Base-by-base conservation (phyloP, 768 basidiomycete genomes). In the Hirschioporus abietinus region DNA sequence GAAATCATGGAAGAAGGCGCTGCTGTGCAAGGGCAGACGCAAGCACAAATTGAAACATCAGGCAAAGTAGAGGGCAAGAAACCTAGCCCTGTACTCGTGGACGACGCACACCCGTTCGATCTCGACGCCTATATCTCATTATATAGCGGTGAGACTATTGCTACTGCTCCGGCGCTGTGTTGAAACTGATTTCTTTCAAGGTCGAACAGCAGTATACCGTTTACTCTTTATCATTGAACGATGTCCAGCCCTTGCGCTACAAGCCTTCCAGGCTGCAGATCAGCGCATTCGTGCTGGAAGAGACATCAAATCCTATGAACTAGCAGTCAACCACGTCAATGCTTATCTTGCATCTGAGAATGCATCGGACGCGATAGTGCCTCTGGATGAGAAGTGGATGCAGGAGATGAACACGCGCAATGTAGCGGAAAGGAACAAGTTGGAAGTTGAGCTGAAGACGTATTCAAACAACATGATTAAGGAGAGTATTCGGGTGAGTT, bases 401-500 rank as follows among this genome's bases (percentile, higher is more conserved):
- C 91, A 95, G 58, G 86, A 89, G 70, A 83, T 79, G 30, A 79
- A 80, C 58, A 80, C 84, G 68, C 86, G 83, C 76, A 93, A 91
- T 72, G 79, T 82, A 68, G 84, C 84, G n/a, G 93, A 96, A 73
- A 82, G 81, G 67, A 85, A 84, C n/a, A 93, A 90, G 75, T 79
- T 97, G 66, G 96, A 97, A 79, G 90, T 95, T 6, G 96, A 99
- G 75, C 81, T 98, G 73, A 96, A 95, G 84, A 93, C 91, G 12
- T 98, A 98, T 74, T 84, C 88, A 70, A 95, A 92, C 72, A 99
- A 97, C 75, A 90, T 98, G 89, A 97, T 99, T 82, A 99, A 97
- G 78, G 96, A 99, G 83, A 95, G 93, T 82, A 96, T 97, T 71
- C 82, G 96, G 72, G 95, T 96, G 74, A 74, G 84, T 80, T 34